Percentiles rank a stretch among this genome's conserved stretches.
Evolutionary conservation across 345 rosid genomes (phyloP).

Genomic region (Hypericum perforatum): DNA sequence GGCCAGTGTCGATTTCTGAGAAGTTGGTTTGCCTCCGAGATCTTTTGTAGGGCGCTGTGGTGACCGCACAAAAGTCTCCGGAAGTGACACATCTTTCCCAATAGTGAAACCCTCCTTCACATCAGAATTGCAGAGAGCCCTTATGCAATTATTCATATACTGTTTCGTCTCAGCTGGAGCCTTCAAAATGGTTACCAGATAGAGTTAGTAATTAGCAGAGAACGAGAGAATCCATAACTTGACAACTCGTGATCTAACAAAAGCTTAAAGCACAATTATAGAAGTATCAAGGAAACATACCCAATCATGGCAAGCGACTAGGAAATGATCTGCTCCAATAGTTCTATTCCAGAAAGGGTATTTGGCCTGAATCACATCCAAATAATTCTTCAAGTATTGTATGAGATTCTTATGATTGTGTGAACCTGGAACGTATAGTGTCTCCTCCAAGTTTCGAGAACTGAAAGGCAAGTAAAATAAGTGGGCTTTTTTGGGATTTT

Average conservation of each 20-base stretch:
- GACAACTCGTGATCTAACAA: background rate
- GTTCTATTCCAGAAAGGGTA: slow-evolving; percentile 88
- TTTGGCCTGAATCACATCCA: slow-evolving; percentile 48
- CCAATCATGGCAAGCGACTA: slow-evolving; percentile 98
- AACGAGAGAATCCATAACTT: background rate
- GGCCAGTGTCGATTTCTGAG: slow-evolving; percentile 65
- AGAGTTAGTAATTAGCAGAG: slow-evolving; percentile 1
- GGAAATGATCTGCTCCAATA: slow-evolving; percentile 83
- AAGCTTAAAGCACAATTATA: background rate
- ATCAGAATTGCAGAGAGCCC: slow-evolving; percentile 89
- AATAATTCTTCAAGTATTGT: slow-evolving; percentile 44
- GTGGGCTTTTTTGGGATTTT: slow-evolving; percentile 57
- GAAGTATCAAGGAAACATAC: slow-evolving; percentile 22
- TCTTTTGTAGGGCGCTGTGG: slow-evolving; percentile 49
- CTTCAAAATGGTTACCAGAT: slow-evolving; percentile 28
- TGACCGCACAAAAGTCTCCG: slow-evolving; percentile 56
- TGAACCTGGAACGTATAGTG: slow-evolving; percentile 59
- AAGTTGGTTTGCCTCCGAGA: slow-evolving; percentile 61
- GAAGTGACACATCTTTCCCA: slow-evolving; percentile 86
- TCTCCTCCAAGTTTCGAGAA: slow-evolving; percentile 66
- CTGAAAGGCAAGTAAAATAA: slow-evolving; percentile 86
- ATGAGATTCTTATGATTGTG: slow-evolving; percentile 60
- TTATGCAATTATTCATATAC: slow-evolving; percentile 67
- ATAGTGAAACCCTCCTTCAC: slow-evolving; percentile 73
- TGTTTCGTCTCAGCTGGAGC: slow-evolving; percentile 66